Percentiles rank a stretch among this genome's conserved stretches.
phyloP scores from a whole-genome alignment of 2,329 filamentous ascomycete species.

The Pestalotiopsis sp. region DNA sequence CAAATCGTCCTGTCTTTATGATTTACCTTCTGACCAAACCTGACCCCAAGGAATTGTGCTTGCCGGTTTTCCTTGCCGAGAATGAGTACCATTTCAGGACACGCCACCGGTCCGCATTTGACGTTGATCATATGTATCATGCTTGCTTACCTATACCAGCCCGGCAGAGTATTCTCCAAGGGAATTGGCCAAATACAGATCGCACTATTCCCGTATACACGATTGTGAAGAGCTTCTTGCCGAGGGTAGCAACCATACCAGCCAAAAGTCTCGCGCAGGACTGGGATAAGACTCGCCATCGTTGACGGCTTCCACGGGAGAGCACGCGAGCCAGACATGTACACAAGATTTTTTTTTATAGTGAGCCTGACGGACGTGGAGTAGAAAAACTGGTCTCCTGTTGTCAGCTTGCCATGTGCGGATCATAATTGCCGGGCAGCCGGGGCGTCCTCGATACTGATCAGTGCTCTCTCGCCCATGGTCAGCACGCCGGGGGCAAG shows the following conservation, averaged over 20 bases:
- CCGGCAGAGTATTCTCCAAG: too few relatives aligned
- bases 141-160: too few relatives aligned
- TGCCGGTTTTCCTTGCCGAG: too few relatives aligned
- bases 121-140: too few relatives aligned
- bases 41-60: too few relatives aligned
- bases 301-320: neutral
- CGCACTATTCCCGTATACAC: too few relatives aligned
- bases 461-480: neutral
- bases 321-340: neutral
- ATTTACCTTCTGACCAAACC: too few relatives aligned
- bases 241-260: neutral
- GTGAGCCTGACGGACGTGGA: neutral
- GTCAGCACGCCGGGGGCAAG: neutral
- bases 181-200: too few relatives aligned
- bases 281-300: neutral
- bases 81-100: too few relatives aligned
- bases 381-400: neutral
- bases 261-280: neutral
- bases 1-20: too few relatives aligned
- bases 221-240: too few relatives aligned
- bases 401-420: neutral
- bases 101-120: too few relatives aligned
- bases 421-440: neutral
- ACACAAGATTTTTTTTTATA: neutral
- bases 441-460: neutral